These are phyloP conservation scores for Penicillium sumatraense DNA, from an alignment of 2,329 filamentous ascomycete genomes.

Conservation along the genomic window DNA sequence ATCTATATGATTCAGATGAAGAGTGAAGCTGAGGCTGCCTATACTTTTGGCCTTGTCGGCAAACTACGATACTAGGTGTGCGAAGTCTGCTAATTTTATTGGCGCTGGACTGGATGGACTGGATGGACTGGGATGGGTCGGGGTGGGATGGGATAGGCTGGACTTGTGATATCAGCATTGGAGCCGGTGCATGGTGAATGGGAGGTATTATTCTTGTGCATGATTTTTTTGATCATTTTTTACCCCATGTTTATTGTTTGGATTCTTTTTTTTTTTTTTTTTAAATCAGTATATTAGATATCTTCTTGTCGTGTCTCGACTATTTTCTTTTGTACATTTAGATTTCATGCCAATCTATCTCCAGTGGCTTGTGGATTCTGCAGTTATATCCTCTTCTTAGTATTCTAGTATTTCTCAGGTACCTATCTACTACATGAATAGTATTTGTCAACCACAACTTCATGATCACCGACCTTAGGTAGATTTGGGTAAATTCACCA, in stretches of 20 bases:
- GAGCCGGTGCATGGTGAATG: slow-evolving; percentile 12
- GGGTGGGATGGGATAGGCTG: not conserved
- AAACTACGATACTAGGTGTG: slow-evolving; percentile 53
- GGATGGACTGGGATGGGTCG: not conserved
- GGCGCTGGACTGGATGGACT: not conserved
- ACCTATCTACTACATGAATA: no score
- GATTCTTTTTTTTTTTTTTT: slow-evolving; percentile 1
- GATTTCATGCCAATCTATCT: slow-evolving; percentile 10
- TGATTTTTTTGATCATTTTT: not conserved
- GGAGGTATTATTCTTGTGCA: slow-evolving; percentile 4
- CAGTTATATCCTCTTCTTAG: not conserved
- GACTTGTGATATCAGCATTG: slow-evolving; percentile 8
- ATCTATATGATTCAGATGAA: slow-evolving; percentile 70
- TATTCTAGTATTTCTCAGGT: not conserved
- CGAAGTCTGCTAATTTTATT: slow-evolving; percentile 6
- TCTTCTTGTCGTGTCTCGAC: slow-evolving; percentile 16
- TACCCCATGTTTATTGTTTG: not conserved
- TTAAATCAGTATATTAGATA: slow-evolving; percentile 8
- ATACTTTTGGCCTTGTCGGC: slow-evolving; percentile 59
- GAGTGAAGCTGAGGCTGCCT: slow-evolving; percentile 57
- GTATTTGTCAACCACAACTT: no score
- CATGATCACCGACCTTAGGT: not conserved
- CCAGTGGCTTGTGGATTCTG: slow-evolving; percentile 14
- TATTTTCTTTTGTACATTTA: slow-evolving; percentile 27
- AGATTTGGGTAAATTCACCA: no score